A percentile compares a stretch with the other conserved stretches of the same genome.
These are phyloP conservation scores for Fraxinus latifolia DNA, from an alignment of 305 asterid genomes.

Conservation along the genomic window DNA sequence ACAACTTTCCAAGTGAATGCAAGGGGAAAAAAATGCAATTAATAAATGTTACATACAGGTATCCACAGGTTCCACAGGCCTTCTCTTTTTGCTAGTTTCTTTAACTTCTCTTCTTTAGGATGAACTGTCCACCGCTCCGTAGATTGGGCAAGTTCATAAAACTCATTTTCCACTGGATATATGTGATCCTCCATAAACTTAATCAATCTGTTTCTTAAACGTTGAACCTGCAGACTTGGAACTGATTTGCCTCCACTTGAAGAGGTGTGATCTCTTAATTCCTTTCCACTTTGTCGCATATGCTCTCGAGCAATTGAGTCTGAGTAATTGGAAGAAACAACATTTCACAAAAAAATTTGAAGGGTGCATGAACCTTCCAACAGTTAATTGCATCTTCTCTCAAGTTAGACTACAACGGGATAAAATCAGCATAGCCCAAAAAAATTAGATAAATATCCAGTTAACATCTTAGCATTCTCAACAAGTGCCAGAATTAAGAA, in stretches of 20 bases:
- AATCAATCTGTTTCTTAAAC: conserved; percentile 58
- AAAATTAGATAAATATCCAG: neutral
- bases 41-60: conserved; percentile 58
- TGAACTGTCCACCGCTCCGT: conserved; percentile 74
- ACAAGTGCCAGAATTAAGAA: neutral
- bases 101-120: conserved; percentile 84
- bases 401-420: neutral
- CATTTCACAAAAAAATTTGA: conserved; percentile 17
- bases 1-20: neutral
- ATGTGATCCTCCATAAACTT: conserved; percentile 78
- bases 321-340: conserved; percentile 26
- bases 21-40: neutral
- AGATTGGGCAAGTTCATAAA: conserved; percentile 73
- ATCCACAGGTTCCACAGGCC: conserved; percentile 90
- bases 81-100: conserved; percentile 72
- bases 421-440: neutral
- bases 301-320: conserved; percentile 37
- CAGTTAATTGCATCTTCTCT: neutral
- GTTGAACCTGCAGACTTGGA: conserved; percentile 67
- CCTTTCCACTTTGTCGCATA: conserved; percentile 31
- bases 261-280: conserved; percentile 25
- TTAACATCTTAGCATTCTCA: neutral
- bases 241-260: conserved; percentile 57
- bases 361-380: neutral
- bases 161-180: conserved; percentile 75